A percentile compares a stretch with the other conserved stretches of the same genome.
Evolutionary conservation across 1,139 yeast species (phyloP).

Genomic region (Eremothecium gossypii): DNA sequence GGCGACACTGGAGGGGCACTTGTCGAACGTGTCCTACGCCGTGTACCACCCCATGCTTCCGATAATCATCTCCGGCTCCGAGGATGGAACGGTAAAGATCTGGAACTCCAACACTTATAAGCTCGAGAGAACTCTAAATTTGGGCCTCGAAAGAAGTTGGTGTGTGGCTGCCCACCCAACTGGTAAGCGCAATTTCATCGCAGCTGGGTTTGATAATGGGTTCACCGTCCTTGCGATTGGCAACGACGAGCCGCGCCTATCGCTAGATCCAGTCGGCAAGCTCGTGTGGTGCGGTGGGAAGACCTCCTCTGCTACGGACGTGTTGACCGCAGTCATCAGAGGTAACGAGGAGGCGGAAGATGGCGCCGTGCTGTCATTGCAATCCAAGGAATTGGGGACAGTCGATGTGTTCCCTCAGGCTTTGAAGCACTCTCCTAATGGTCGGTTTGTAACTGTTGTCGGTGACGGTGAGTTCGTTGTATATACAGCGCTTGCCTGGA

Average conservation of each 20-base stretch:
- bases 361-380: constrained; percentile 68
- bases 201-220: constrained; percentile 94
- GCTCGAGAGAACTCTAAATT: constrained; percentile 81
- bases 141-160: constrained; percentile 95
- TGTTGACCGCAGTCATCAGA: constrained; percentile 73
- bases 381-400: constrained; percentile 81
- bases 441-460: constrained; percentile 91
- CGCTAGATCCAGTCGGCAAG: constrained; percentile 90
- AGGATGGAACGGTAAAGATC: constrained; percentile 69
- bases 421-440: constrained; percentile 88
- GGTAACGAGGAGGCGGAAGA: constrained; percentile 61
- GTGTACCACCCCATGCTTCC: constrained; percentile 96
- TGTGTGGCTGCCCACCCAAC: constrained; percentile 75
- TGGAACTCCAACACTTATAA: constrained; percentile 78
- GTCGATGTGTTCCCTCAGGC: constrained; percentile 89
- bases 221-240: constrained; percentile 80
- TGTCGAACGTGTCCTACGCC: constrained; percentile 91
- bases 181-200: constrained; percentile 50
- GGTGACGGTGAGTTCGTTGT: constrained; percentile 98
- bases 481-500: constrained; percentile 96
- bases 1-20: constrained; percentile 89
- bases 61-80: constrained; percentile 72
- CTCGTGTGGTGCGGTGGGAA: constrained; percentile 69
- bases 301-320: constrained; percentile 59
- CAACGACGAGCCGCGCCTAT: constrained; percentile 85